phyloP scores from a whole-genome alignment of 768 basidiomycete species.

The Pisolithus marmoratus region DNA sequence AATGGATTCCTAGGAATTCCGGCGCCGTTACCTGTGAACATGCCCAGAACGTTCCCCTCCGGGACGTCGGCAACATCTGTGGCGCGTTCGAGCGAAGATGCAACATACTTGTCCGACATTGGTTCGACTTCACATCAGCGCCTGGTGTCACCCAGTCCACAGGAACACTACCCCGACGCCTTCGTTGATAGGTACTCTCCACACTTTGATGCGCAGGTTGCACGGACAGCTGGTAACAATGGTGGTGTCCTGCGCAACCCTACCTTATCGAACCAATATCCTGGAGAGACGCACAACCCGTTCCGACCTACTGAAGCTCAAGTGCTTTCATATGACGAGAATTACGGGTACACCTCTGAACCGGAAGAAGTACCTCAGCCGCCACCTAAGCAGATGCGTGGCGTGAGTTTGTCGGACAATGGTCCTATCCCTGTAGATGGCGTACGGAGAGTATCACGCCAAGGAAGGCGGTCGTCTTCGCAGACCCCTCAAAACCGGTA shows the following conservation, averaged over 20 bases:
- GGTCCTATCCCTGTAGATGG: constrained; percentile 82
- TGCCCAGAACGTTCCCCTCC: constrained; percentile 36
- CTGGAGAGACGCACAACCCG: constrained; percentile 48
- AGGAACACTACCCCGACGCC: constrained; percentile 27
- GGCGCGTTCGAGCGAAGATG: constrained; percentile 41
- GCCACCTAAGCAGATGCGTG: constrained; percentile 36
- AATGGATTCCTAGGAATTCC: constrained; percentile 69
- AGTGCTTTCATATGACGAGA: constrained; percentile 35
- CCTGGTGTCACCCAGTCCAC: constrained; percentile 33
- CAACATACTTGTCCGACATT: constrained; percentile 27
- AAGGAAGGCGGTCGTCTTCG: constrained; percentile 50
- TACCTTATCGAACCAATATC: constrained; percentile 33
- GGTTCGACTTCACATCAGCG: constrained; percentile 41
- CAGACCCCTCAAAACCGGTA: constrained; percentile 65
- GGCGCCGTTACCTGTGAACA: constrained; percentile 61
- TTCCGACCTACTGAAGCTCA: constrained; percentile 48
- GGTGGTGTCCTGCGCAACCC: constrained; percentile 36
- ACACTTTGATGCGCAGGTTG: constrained; percentile 38
- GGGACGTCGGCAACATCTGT: constrained; percentile 38
- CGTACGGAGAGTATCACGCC: constrained; percentile 74
- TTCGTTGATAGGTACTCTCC: constrained; percentile 18
- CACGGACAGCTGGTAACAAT: constrained; percentile 32
- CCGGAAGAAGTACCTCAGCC: constrained; percentile 30
- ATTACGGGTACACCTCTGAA: constrained; percentile 29
- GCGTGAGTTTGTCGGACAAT: constrained; percentile 73